Percentiles rank a stretch among this genome's conserved stretches.
Evolutionary conservation across 768 basidiomycete genomes (phyloP).

Genomic region (Gloeostereum incarnatum): DNA sequence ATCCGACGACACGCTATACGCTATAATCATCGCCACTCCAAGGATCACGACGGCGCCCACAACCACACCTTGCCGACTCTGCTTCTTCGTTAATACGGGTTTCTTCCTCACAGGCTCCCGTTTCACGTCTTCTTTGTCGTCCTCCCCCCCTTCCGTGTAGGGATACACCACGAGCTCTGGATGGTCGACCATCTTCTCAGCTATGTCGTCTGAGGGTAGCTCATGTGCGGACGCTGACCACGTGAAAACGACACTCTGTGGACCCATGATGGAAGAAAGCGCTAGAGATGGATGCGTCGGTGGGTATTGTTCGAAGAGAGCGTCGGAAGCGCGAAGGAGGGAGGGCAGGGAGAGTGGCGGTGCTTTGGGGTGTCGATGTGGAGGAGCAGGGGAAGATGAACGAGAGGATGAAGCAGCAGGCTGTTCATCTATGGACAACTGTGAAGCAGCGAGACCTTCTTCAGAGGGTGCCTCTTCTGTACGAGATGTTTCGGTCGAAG

Average conservation of each 20-base stretch:
- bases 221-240: constrained; percentile 45
- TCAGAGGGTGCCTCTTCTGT: neutral
- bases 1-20: constrained; percentile 28
- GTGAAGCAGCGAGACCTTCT: neutral
- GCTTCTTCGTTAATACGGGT: constrained; percentile 19
- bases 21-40: constrained; percentile 60
- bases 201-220: constrained; percentile 43
- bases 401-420: constrained; percentile 6
- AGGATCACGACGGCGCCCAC: constrained; percentile 62
- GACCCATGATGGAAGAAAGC: constrained; percentile 61
- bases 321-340: constrained; percentile 50
- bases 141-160: constrained; percentile 24
- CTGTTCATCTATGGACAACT: neutral
- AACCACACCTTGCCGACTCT: constrained; percentile 43
- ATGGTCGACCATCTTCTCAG: constrained; percentile 48
- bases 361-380: constrained; percentile 16
- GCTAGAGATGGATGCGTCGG: constrained; percentile 46
- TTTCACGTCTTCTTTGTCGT: constrained; percentile 13
- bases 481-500: constrained; percentile 1
- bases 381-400: constrained; percentile 7
- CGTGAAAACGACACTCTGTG: constrained; percentile 67
- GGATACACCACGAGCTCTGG: constrained; percentile 53
- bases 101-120: constrained; percentile 9
- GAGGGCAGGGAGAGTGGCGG: constrained; percentile 29
- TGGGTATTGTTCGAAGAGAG: constrained; percentile 47